phyloP scores from a whole-genome alignment of 371 early-diverging fungal species.

The Fennellomyces sp. region DNA sequence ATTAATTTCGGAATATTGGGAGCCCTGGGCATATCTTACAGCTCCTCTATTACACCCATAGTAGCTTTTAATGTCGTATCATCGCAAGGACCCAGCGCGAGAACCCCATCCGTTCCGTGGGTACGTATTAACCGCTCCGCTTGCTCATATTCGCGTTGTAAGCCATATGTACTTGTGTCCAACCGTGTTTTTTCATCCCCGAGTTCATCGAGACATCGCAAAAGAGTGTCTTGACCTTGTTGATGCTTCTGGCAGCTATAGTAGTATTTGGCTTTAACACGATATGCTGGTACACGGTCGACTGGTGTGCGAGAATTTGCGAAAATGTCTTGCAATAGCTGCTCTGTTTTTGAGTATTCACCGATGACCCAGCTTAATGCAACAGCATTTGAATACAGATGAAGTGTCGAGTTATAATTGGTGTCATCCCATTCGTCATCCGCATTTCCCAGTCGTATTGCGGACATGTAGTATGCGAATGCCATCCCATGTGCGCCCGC shows the following conservation, averaged over 20 bases:
- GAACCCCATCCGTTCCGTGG: slow-evolving; percentile 22
- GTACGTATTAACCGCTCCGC: slow-evolving; percentile 15
- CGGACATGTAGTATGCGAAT: slow-evolving; percentile 30
- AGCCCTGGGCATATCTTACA: slow-evolving; percentile 30
- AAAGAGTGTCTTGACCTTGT: slow-evolving; percentile 24
- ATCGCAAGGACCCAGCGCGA: slow-evolving; percentile 24
- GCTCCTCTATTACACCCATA: slow-evolving; percentile 40
- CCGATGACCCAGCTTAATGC: slow-evolving; percentile 42
- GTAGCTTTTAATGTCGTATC: slow-evolving; percentile 22
- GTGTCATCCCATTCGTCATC: slow-evolving; percentile 19
- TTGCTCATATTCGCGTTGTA: slow-evolving; percentile 17
- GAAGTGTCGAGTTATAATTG: slow-evolving; percentile 22
- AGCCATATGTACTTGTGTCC: slow-evolving; percentile 12
- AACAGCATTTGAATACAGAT: slow-evolving; percentile 35
- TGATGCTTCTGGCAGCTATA: slow-evolving; percentile 36
- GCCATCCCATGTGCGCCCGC: slow-evolving; percentile 49
- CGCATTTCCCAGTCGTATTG: slow-evolving; percentile 24
- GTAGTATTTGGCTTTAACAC: slow-evolving; percentile 36
- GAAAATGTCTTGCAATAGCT: slow-evolving; percentile 29
- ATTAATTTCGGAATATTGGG: no score
- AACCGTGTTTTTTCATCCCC: slow-evolving; percentile 9
- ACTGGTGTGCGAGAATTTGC: slow-evolving; percentile 25
- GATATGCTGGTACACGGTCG: slow-evolving; percentile 38
- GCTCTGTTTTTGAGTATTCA: slow-evolving; percentile 31
- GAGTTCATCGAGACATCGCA: slow-evolving; percentile 31